Percentiles rank a stretch among this genome's conserved stretches.
Conservation (phyloP, 495 filamentous ascomycete genomes). For the Cryomyces minteri region DNA sequence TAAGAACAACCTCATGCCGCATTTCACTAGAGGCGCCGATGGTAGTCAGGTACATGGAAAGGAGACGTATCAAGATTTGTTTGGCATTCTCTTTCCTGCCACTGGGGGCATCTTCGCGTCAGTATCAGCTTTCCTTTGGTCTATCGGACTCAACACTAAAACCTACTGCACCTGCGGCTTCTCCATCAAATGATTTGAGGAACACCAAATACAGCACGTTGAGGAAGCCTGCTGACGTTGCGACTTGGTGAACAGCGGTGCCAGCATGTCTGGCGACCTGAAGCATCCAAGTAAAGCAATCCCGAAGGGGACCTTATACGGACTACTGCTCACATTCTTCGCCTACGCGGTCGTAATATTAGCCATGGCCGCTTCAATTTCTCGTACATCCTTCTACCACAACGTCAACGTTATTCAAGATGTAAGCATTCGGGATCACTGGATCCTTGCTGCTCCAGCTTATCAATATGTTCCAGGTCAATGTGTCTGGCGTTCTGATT, state of each 20-base stretch:
- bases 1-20: conserved; percentile 49
- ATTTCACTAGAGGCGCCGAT: conserved; percentile 44
- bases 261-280: conserved; percentile 79
- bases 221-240: not conserved
- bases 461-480: conserved; percentile 27
- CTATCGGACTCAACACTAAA: not conserved
- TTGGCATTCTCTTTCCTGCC: conserved; percentile 75
- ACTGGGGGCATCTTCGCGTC: conserved; percentile 56
- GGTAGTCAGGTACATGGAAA: conserved; percentile 45
- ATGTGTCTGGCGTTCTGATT: conserved; percentile 50
- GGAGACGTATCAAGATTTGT: conserved; percentile 67
- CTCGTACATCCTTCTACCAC: conserved; percentile 50
- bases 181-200: not conserved
- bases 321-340: conserved; percentile 56
- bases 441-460: not conserved
- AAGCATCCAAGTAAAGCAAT: conserved; percentile 72
- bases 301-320: conserved; percentile 62
- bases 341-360: conserved; percentile 62
- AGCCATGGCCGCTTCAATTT: conserved; percentile 62
- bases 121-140: conserved; percentile 9
- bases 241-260: conserved; percentile 30
- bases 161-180: too few relatives aligned
- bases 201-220: not conserved
- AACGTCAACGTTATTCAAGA: conserved; percentile 67
- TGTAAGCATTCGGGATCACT: conserved; percentile 19